Evolutionary conservation across 495 filamentous ascomycete species (phyloP), one percentile per base, ranked within the genome.

Genomic region (Durotheca rogersii): DNA sequence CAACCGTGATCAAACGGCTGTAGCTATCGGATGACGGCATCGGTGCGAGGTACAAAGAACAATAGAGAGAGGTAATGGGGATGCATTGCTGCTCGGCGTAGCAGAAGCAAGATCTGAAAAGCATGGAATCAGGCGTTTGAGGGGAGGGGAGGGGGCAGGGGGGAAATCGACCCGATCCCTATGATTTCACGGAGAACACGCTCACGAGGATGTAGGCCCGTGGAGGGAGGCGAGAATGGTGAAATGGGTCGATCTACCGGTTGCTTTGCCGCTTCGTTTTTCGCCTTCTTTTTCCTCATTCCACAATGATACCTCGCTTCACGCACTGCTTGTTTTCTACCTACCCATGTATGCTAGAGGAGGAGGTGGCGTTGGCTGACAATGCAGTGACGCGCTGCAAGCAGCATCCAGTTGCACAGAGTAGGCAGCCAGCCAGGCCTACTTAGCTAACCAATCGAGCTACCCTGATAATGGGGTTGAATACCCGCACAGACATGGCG

Each of bases 61-160:
- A 29, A 35, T n/a, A 32, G 16, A 51, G 17, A 35, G 17, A 18
- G 33, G 17, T 29, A 10, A 21, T 37, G 17, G 34, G n/a, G 19
- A 40, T 42, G 18, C 52, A 56, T 53, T 17, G 27, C 34, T 25
- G 34, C 40, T 49, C 35, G 25, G 41, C 55, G 19, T 34, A 16
- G 40, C 31, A 46, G 20, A 32, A 32, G 20, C 9, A 32, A 50
- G 12, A 46, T 46, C 46, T 7, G 36, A 37, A 44, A 25, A 41
- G 49, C 55, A 58, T 53, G 44, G 35, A 37, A 41, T 30, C 16
- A 14, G 55, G 55, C 55, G 49, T 58, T 58, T 41, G 41, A 18
- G 45, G 23, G 31, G 39, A 12, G 40, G 15, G 37, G 35, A 33
- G 17, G 45, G 23, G 31, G 39, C 7, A 44, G 15, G 37, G 35